A percentile compares a stretch with the other conserved stretches of the same genome.
Conservation (phyloP, 805 yeast species). For the Candida silvicultrix region DNA sequence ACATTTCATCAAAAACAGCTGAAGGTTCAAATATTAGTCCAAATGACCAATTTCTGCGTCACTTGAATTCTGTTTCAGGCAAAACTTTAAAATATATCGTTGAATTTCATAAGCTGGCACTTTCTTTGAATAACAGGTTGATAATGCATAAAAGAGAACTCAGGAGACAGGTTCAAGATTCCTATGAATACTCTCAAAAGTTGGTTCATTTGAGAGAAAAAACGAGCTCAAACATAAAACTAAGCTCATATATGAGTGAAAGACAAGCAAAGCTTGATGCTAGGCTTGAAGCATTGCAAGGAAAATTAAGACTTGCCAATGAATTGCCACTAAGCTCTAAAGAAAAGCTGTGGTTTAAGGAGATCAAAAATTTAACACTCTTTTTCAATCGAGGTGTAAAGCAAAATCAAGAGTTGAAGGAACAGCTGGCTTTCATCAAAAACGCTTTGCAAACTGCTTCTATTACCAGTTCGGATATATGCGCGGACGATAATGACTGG, state of each 20-base stretch:
- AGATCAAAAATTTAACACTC: slow-evolving; percentile 27
- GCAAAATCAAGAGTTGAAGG: slow-evolving; percentile 19
- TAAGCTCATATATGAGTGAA: slow-evolving; percentile 13
- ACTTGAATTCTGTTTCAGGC: slow-evolving; percentile 16
- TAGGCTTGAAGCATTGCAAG: slow-evolving; percentile 25
- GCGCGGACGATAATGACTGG: slow-evolving; percentile 22
- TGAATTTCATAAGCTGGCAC: slow-evolving; percentile 26
- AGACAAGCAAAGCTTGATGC: slow-evolving; percentile 28
- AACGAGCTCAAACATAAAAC: slow-evolving; percentile 7
- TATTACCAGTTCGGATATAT: not conserved
- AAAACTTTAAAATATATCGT: slow-evolving; percentile 11
- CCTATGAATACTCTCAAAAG: slow-evolving; percentile 18
- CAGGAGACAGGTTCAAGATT: slow-evolving; percentile 29
- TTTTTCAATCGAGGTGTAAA: slow-evolving; percentile 26
- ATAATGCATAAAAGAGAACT: slow-evolving; percentile 35
- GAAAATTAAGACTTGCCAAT: slow-evolving; percentile 17
- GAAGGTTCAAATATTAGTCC: not conserved
- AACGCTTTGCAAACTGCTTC: slow-evolving; percentile 6
- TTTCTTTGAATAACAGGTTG: slow-evolving; percentile 29
- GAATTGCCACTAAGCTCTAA: slow-evolving; percentile 29
- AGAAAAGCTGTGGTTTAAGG: slow-evolving; percentile 41
- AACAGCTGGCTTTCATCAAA: slow-evolving; percentile 24
- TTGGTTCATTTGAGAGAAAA: slow-evolving; percentile 10
- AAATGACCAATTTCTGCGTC: slow-evolving; percentile 13
- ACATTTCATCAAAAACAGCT: not conserved